Conservation (phyloP, 768 basidiomycete species). For the Pulveroboletus sp. region DNA sequence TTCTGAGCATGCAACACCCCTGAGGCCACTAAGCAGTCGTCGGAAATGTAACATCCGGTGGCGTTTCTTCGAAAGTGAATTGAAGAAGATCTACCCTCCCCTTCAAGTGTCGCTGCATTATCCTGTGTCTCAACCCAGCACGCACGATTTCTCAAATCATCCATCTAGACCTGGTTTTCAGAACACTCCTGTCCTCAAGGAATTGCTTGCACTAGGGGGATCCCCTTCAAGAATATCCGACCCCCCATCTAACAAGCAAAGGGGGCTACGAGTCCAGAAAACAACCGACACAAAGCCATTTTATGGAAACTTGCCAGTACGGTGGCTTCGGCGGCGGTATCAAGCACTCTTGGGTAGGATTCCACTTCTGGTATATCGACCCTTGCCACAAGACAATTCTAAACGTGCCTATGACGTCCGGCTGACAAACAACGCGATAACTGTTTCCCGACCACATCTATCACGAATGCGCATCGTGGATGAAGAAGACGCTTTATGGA, state of each 20-base stretch:
- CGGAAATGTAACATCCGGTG: constrained; percentile 69
- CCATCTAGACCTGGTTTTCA: constrained; percentile 41
- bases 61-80: constrained; percentile 55
- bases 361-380: constrained; percentile 46
- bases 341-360: constrained; percentile 54
- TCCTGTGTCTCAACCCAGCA: constrained; percentile 2
- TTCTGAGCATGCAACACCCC: constrained; percentile 53
- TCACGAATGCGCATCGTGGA: constrained; percentile 22
- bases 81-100: constrained; percentile 55
- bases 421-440: constrained; percentile 29
- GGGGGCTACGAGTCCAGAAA: neutral
- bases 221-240: constrained; percentile 20
- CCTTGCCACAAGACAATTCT: neutral
- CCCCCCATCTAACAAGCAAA: constrained; percentile 29
- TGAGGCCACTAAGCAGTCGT: constrained; percentile 68
- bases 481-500: constrained; percentile 35
- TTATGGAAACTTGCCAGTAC: constrained; percentile 14
- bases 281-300: constrained; percentile 8
- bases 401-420: constrained; percentile 29
- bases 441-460: constrained; percentile 11
- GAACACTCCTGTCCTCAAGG: constrained; percentile 38
- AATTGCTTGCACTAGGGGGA: constrained; percentile 44
- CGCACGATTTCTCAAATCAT: constrained; percentile 13
- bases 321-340: constrained; percentile 48
- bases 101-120: constrained; percentile 42